Evolutionary conservation across 78 protist species (phyloP), one percentile per base, ranked within the genome.

Genomic region (Tieghemostelium lacteum): DNA sequence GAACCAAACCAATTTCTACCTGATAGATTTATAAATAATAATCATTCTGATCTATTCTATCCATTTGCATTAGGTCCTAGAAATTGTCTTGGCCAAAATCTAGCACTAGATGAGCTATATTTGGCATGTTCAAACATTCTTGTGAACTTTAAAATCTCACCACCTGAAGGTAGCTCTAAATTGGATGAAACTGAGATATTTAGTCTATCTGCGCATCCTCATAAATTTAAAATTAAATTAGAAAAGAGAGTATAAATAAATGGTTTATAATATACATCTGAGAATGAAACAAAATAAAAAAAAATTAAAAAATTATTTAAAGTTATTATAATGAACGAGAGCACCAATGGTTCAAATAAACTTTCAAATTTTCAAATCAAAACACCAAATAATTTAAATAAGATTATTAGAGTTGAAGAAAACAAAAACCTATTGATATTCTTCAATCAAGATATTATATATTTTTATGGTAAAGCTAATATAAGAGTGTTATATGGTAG

Each of bases 141-240:
- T 1, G 6, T 62, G 31, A 45, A 75, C 36, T 75, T 62, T 42
- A 42, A 45, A 26, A 28, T 75, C n/a, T 62, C 40, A 39, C 62
- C 86, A 28, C 28, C 22, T 19, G 42, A 63, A 29, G 86, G 86
- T 31, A 75, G 33, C 5, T n/a, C n/a, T n/a, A n/a, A n/a, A n/a
- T n/a, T n/a, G n/a, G 88, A 78, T 7, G 76, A 78, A 22, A 66
- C 88, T 20, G 88, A 78, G 26, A 66, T 78, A 34, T 67, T 78
- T 67, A 76, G 75, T 36, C 14, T 78, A 1, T 66, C 88, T 2
- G 31, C 66, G 24, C 76, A 78, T 40, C 88, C 88, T n/a, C 64
- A 55, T 16, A 31, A 37, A 8, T 76, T 49, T 50, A 29, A 20
- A 50, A 64, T 76, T 50, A 33, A 40, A 37, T 36, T 76, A 33